Base-by-base conservation (phyloP, 441 rosid species). In the Mallotus japonicus region DNA sequence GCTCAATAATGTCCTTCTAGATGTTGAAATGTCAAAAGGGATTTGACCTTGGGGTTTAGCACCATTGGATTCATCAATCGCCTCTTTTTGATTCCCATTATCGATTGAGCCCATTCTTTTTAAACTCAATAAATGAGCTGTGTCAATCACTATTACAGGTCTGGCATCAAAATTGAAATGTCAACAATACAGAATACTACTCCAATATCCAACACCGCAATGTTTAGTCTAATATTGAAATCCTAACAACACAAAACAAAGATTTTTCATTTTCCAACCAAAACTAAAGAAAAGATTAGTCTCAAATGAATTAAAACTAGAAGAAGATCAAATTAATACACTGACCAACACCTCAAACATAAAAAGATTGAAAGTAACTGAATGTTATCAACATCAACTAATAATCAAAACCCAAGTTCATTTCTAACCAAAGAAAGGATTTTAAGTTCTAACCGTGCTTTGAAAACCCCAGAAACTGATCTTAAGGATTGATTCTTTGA, bases 41-140 rank as follows among this genome's bases (percentile, higher is more conserved):
- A 34, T 67, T 65, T 82, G 81, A 53, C 8, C 67, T 55, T 40
- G 78, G 6, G 69, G 19, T 74, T 76, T 80, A n/a, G 72, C 2
- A 62, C 70, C 80, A 70, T 80, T 77, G 9, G 83, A 80, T 68
- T 81, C 90, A 78, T 80, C 86, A 69, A 82, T 83, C 73, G 83
- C 89, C 56, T 60, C 70, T 56, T 85, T 77, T 16, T 44, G 62
- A 46, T 78, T 80, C 69, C 80, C 86, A 74, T 81, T 78, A 73
- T 75, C 76, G 63, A 64, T 62, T 3, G 87, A 80, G 72, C 67
- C 86, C 97, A 89, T 91, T 53, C 76, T 44, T 57, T 65, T 20
- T 64, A 32, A 67, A 37, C 58, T 28, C 32, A 60, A 73, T 75
- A 69, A 60, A 64, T 54, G 54, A 62, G 60, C 62, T 73, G 68